Evolutionary conservation across 1,284 basidiomycete genomes (phyloP).

Genomic region (Meira miltonrushii): DNA sequence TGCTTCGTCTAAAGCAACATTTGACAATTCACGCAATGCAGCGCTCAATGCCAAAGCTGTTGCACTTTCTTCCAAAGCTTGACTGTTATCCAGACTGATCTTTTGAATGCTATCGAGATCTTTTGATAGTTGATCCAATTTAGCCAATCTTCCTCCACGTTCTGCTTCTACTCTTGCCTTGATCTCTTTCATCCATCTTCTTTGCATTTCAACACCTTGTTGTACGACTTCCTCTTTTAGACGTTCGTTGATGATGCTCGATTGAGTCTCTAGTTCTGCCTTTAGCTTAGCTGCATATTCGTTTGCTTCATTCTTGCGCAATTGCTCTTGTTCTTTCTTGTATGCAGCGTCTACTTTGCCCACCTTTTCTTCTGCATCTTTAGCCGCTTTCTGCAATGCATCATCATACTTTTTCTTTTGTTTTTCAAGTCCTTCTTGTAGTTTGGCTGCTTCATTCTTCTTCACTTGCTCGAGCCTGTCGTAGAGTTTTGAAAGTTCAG

Average conservation of each 20-base stretch:
- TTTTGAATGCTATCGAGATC: conserved; percentile 86
- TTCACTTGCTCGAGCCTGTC: conserved; percentile 74
- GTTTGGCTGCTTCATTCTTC: conserved; percentile 69
- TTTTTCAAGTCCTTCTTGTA: conserved; percentile 65
- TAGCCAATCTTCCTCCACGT: conserved; percentile 87
- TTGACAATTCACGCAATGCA: conserved; percentile 34
- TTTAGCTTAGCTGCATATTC: conserved; percentile 82
- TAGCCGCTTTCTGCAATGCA: conserved; percentile 75
- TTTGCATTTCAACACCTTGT: conserved; percentile 93
- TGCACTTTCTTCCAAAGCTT: conserved; percentile 77
- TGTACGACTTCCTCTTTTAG: conserved; percentile 90
- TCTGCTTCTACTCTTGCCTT: conserved; percentile 94
- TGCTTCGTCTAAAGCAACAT: conserved; percentile 57
- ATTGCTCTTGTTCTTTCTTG: conserved; percentile 73
- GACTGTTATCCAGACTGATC: conserved; percentile 82
- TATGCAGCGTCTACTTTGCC: conserved; percentile 81
- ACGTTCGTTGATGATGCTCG: conserved; percentile 77
- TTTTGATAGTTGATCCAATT: conserved; percentile 84
- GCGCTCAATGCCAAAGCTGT: conserved; percentile 63
- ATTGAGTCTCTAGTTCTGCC: conserved; percentile 78
- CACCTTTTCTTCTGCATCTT: conserved; percentile 75
- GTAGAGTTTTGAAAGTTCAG: conserved; percentile 75
- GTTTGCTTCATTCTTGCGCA: conserved; percentile 68
- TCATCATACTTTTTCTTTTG: conserved; percentile 70
- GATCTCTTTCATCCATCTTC: conserved; percentile 92